Evolutionary conservation across 495 filamentous ascomycete species (phyloP).

Genomic region (Emericellopsis terricola): DNA sequence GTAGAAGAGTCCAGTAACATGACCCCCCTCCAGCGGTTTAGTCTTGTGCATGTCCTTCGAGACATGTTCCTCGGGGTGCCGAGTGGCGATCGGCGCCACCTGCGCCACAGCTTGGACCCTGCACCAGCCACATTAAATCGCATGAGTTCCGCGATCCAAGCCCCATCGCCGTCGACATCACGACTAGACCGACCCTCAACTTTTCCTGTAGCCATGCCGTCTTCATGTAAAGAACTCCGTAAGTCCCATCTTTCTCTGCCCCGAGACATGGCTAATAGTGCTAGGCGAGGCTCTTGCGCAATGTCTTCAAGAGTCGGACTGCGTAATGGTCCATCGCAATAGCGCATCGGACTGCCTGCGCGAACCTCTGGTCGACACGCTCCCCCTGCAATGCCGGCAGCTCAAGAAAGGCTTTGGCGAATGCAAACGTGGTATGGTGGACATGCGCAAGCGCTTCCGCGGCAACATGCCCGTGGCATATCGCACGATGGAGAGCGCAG

Average conservation of each 20-base stretch:
- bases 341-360: constrained; percentile 75
- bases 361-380: constrained; percentile 51
- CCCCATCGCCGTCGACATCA: too few species aligned
- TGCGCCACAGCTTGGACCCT: too few species aligned
- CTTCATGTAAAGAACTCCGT: constrained; percentile 94
- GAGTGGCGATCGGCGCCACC: too few species aligned
- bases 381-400: constrained; percentile 82
- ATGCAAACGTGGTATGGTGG: constrained; percentile 90
- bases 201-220: too few species aligned
- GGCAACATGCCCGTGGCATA: constrained; percentile 78
- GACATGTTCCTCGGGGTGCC: too few species aligned
- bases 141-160: too few species aligned
- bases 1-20: too few species aligned
- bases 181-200: too few species aligned
- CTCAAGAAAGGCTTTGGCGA: constrained; percentile 81
- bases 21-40: too few species aligned
- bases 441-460: constrained; percentile 97
- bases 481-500: constrained; percentile 38
- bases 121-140: too few species aligned
- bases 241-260: constrained; percentile 18
- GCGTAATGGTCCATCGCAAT: constrained; percentile 80
- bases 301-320: constrained; percentile 91
- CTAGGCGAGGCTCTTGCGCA: constrained; percentile 75
- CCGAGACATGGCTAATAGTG: too few species aligned
- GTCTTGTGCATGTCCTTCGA: too few species aligned